Evolutionary conservation across 2,329 filamentous ascomycete species (phyloP).

Genomic region (Chrysosporium keratinophilum): DNA sequence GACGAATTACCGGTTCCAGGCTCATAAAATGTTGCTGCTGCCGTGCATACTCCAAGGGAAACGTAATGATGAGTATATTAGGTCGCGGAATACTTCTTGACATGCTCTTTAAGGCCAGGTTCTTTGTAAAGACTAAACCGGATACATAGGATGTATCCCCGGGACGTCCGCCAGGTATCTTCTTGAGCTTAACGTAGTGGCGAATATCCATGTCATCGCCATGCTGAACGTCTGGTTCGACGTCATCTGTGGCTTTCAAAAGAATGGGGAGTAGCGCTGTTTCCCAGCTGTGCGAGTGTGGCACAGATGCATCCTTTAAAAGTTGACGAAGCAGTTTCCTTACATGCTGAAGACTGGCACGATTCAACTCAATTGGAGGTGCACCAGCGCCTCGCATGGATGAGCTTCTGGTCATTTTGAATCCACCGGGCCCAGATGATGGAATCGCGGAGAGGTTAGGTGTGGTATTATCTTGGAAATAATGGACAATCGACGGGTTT

Average conservation of each 20-base stretch:
- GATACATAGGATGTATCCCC: conserved; percentile 94
- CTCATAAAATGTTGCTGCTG: conserved; percentile 97
- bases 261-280: conserved; percentile 83
- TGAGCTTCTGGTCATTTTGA: conserved; percentile 61
- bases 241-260: conserved; percentile 82
- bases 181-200: conserved; percentile 95
- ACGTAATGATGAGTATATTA: conserved; percentile 83
- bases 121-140: conserved; percentile 94
- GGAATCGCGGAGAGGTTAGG: conserved; percentile 40
- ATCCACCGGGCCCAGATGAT: conserved; percentile 31
- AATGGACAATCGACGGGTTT: conserved; percentile 36
- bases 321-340: conserved; percentile 75
- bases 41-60: conserved; percentile 89
- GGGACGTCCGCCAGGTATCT: conserved; percentile 80
- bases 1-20: conserved; percentile 86
- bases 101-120: conserved; percentile 94
- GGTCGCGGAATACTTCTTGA: conserved; percentile 72
- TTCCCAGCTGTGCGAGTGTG: conserved; percentile 70
- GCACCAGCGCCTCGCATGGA: conserved; percentile 67
- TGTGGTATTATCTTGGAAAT: conserved; percentile 25
- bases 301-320: conserved; percentile 63
- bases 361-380: conserved; percentile 73
- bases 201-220: conserved; percentile 95
- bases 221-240: conserved; percentile 79
- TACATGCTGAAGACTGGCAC: conserved; percentile 79